Evolutionary conservation across 2,329 filamentous ascomycete genomes (phyloP).

Genomic region (Ceratocystis cacaofunesta): DNA sequence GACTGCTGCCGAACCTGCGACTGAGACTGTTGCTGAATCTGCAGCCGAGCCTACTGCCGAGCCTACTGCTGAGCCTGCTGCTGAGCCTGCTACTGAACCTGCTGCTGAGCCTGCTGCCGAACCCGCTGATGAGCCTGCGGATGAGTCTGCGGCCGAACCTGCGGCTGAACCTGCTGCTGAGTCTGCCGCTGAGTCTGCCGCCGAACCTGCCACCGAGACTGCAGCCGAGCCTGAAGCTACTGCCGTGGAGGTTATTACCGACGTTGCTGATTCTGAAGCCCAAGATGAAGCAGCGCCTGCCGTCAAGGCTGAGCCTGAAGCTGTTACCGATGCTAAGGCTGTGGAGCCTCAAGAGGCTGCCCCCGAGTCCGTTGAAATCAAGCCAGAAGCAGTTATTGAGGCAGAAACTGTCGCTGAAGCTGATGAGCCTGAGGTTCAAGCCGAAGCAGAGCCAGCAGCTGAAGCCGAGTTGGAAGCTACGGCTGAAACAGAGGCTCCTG

Average conservation of each 20-base stretch:
- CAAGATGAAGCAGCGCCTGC: neutral
- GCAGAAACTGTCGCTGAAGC: neutral
- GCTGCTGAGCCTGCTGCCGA: neutral
- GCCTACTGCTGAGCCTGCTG: neutral
- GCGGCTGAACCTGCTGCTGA: neutral
- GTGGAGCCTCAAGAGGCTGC: neutral
- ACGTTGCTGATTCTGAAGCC: conserved; percentile 5
- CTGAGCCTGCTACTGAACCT: neutral
- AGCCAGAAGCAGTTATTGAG: neutral
- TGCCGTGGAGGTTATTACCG: neutral
- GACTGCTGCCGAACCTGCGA: conserved; percentile 6
- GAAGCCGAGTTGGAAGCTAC: neutral
- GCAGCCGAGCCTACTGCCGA: neutral
- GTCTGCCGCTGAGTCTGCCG: neutral
- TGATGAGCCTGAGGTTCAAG: neutral
- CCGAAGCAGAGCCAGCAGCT: neutral
- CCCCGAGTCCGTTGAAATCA: neutral
- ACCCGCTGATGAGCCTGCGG: neutral
- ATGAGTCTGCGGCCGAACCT: neutral
- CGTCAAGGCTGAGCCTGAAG: neutral
- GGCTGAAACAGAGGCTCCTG: conserved; percentile 5
- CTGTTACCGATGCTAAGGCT: neutral
- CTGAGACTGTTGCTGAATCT: neutral
- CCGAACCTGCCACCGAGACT: neutral
- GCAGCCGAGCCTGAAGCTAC: conserved; percentile 8